Conservation (phyloP, 331 rosid species). For the Telfairia occidentalis region DNA sequence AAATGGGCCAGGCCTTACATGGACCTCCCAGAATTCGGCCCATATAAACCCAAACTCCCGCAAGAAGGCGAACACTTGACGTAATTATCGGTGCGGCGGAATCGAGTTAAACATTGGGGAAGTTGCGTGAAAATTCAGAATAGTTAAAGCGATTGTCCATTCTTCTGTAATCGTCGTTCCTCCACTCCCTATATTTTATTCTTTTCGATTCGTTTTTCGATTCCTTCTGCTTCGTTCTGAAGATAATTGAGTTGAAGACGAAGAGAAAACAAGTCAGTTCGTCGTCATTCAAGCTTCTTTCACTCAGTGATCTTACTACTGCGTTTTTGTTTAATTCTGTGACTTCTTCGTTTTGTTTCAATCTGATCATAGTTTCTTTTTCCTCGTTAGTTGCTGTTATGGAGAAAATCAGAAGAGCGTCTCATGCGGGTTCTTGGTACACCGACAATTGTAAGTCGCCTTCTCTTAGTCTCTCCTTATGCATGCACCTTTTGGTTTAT, state of each 20-base stretch:
- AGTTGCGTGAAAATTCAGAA: neutral
- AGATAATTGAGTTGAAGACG: neutral
- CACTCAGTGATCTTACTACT: neutral
- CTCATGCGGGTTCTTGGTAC: conserved; percentile 98
- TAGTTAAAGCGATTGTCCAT: neutral
- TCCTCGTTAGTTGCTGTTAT: conserved; percentile 16
- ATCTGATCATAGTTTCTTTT: neutral
- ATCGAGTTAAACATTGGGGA: neutral
- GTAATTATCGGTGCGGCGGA: neutral
- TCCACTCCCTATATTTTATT: neutral
- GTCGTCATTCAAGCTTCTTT: neutral
- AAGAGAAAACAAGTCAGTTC: neutral
- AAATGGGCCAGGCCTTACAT: neutral
- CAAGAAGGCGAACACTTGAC: neutral
- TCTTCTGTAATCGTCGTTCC: neutral
- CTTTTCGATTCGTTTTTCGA: neutral
- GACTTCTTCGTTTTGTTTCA: neutral
- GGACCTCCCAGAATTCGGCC: neutral
- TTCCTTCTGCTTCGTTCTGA: neutral
- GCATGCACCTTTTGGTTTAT: neutral
- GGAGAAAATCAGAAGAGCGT: conserved; percentile 62
- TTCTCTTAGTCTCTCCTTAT: conserved; percentile 1
- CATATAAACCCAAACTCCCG: neutral
- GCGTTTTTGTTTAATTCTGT: neutral
- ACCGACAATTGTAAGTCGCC: conserved; percentile 64